Evolutionary conservation across 2,329 filamentous ascomycete species (phyloP), one percentile per base, ranked within the genome.

Genomic region (Rhinocladiella mackenziei): DNA sequence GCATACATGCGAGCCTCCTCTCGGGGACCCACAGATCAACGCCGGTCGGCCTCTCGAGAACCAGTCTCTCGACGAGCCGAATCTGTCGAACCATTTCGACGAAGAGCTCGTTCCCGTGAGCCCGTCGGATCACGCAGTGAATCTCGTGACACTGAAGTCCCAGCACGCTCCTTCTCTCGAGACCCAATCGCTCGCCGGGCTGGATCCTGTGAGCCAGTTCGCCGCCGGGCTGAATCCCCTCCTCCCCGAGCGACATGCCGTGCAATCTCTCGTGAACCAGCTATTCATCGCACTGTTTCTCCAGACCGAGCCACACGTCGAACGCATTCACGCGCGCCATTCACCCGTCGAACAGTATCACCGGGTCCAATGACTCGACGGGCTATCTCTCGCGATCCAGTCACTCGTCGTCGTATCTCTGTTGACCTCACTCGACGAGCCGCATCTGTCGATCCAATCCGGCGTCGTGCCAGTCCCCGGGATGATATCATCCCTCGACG

Each of bases 1-100:
- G 39, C 46, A 11, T 48, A 50, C 29, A 50, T 50, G 46, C 46
- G 50, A 35, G 18, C 39, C 5, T 39, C 29, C 4, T 50, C 50
- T 22, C 33, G 43, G 30, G 39, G 37, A 11, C 6, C 17, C 13
- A 14, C 6, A 35, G 8, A 19, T 4, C 17, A n/a, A 4, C 15
- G 18, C 32, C 39, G 50, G 14, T 50, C 50, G 34, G 36, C 31
- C n/a, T 53, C 43, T 4, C 50, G 46, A 28, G 46, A 48, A 25
- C 35, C 43, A 13, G 23, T 26, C n/a, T 29, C 11, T 14, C 31
- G 32, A 8, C 42, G 43, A 18, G 34, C 42, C 26, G 31, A 22
- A 11, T 46, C 43, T 1, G 46, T 45, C 7, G 50, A 48, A 30
- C 31, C 46, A 13, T 3, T 14, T 2, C 29, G 39, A 20, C 39